A percentile compares a stretch with the other conserved stretches of the same genome.
Conservation (phyloP, 1,139 yeast species). For the Suhomyces kunorum region DNA sequence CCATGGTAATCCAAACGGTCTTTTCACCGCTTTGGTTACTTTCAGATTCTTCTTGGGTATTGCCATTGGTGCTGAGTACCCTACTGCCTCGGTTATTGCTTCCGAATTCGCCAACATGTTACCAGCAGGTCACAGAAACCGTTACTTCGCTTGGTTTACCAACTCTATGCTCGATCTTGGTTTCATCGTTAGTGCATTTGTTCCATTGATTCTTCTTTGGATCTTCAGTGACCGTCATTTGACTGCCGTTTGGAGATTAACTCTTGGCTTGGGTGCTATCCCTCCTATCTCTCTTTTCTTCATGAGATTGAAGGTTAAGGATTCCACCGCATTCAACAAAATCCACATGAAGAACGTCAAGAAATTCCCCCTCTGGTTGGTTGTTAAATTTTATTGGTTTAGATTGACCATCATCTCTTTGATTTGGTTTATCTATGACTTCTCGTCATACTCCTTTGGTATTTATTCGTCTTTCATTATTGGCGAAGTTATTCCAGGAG, state of each 20-base stretch:
- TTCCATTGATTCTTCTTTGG: slow-evolving; percentile 84
- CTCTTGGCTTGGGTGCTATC: slow-evolving; percentile 91
- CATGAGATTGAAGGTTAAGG: slow-evolving; percentile 73
- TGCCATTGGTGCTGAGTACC: slow-evolving; percentile 89
- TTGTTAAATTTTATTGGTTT: slow-evolving; percentile 82
- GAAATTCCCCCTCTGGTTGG: slow-evolving; percentile 64
- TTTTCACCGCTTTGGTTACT: slow-evolving; percentile 78
- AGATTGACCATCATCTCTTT: slow-evolving; percentile 69
- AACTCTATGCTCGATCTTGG: slow-evolving; percentile 87
- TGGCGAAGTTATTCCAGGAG: slow-evolving; percentile 57
- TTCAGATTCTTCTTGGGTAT: slow-evolving; percentile 86
- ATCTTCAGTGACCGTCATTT: slow-evolving; percentile 72
- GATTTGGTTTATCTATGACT: slow-evolving; percentile 91
- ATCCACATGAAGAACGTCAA: slow-evolving; percentile 64
- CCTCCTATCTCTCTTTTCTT: slow-evolving; percentile 80
- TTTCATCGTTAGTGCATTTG: slow-evolving; percentile 80
- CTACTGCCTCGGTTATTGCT: slow-evolving; percentile 90
- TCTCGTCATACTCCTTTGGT: slow-evolving; percentile 84
- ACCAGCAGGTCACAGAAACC: slow-evolving; percentile 80
- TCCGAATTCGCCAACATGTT: slow-evolving; percentile 85
- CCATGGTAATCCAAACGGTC: slow-evolving; percentile 54
- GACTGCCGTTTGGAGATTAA: slow-evolving; percentile 85
- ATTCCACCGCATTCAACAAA: slow-evolving; percentile 69
- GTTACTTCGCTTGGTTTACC: slow-evolving; percentile 89
- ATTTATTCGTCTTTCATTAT: slow-evolving; percentile 74